These are phyloP conservation scores for Cyclostephanos tholiformis DNA, from an alignment of 108 stramenopile genomes.

Conservation along the genomic window DNA sequence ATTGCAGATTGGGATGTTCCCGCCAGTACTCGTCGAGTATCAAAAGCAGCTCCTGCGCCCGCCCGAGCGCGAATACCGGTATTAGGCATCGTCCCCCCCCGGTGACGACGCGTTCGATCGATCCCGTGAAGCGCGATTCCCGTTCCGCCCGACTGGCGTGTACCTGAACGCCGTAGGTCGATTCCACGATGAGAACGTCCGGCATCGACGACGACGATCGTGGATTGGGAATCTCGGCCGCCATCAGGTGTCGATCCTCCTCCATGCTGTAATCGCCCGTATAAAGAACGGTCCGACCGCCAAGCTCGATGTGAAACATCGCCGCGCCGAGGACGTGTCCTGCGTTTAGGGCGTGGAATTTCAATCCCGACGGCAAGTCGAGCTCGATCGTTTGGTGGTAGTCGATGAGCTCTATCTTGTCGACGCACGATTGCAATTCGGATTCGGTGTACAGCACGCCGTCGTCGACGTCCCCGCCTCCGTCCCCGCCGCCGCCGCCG, in stretches of 20 bases:
- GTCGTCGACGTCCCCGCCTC: slow-evolving; percentile 6
- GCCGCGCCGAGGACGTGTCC: slow-evolving; percentile 99
- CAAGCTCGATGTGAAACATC: slow-evolving; percentile 97
- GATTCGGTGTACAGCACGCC: slow-evolving; percentile 92
- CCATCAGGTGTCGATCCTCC: slow-evolving; percentile 97
- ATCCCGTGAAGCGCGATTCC: slow-evolving; percentile 92
- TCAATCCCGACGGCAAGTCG: slow-evolving; percentile 69
- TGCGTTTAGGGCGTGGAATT: slow-evolving; percentile 96
- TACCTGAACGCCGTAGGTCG: slow-evolving; percentile 96
- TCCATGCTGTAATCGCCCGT: slow-evolving; percentile 99
- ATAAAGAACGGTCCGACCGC: slow-evolving; percentile 92
- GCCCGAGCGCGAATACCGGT: slow-evolving; percentile 97
- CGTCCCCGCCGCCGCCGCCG: slow-evolving; percentile 13
- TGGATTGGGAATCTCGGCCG: slow-evolving; percentile 90
- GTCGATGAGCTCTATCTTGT: slow-evolving; percentile 95
- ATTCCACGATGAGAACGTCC: slow-evolving; percentile 96
- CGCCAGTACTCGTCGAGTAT: slow-evolving; percentile 99
- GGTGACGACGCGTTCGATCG: slow-evolving; percentile 84
- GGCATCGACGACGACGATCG: slow-evolving; percentile 54
- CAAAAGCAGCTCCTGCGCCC: slow-evolving; percentile 96
- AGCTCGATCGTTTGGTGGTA: slow-evolving; percentile 92
- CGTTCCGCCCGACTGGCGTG: slow-evolving; percentile 91
- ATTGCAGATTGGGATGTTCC: slow-evolving; percentile 92
- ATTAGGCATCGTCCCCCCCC: slow-evolving; percentile 95
- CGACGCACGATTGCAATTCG: slow-evolving; percentile 90